Conservation (phyloP, 202 grass and related monocot species). For the Schoenoplectus tabernaemontani region DNA sequence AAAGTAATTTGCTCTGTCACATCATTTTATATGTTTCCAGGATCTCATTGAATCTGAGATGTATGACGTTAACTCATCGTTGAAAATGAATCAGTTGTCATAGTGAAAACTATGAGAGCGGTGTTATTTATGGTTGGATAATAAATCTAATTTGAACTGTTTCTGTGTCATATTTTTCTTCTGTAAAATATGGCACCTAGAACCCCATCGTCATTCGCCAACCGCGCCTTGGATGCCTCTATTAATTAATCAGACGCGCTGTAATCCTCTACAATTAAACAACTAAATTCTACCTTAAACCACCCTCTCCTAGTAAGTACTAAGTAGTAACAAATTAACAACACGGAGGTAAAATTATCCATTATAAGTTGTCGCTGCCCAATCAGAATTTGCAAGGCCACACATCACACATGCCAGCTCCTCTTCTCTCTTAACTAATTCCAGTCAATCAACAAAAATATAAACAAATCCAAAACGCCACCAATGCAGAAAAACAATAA, state of each 20-base stretch:
- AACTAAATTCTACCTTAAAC: neutral
- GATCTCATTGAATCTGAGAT: no score
- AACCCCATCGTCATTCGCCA: neutral
- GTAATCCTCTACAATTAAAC: neutral
- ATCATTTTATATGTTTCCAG: no score
- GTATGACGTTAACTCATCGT: no score
- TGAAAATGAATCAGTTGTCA: no score
- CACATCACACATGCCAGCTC: neutral
- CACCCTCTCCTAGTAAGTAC: neutral
- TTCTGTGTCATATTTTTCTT: no score
- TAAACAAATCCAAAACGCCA: neutral
- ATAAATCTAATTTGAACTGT: no score
- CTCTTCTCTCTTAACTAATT: constrained; percentile 8
- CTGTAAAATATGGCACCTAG: no score
- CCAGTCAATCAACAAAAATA: constrained; percentile 1
- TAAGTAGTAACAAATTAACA: neutral
- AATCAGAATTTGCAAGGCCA: neutral
- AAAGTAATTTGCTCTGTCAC: no score
- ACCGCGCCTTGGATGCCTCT: constrained; percentile 8
- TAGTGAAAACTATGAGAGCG: no score
- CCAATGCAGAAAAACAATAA: neutral
- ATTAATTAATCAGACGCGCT: neutral
- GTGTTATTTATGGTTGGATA: no score
- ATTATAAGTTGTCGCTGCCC: neutral
- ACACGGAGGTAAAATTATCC: neutral